Base-by-base conservation (phyloP, 2,329 filamentous ascomycete species). In the Trichophyton rubrum region DNA sequence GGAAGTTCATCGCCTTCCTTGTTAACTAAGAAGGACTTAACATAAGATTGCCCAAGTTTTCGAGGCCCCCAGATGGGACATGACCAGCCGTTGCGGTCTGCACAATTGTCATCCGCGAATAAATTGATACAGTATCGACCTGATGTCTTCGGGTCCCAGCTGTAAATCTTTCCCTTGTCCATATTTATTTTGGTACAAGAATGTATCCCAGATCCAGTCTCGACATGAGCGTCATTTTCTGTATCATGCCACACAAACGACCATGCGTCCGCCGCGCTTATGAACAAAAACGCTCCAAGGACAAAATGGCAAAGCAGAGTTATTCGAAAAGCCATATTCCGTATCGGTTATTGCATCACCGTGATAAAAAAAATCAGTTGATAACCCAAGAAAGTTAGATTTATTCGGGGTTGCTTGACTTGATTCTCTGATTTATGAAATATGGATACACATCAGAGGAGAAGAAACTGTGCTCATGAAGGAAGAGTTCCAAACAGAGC, bases 81-180 rank as follows among this genome's bases (percentile, higher is more conserved):
- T 15, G 58, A 60, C 60, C 60, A 62, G n/a, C 60, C 60, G 15
- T 60, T 62, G 20, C 38, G n/a, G 9, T 60, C 51, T 7, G 27
- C 9, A 20, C 60, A 62, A 33, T 57, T 41, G 43, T 60, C 51
- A 40, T 62, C 60, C 3, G 60, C 15, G 17, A 62, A 62, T 38
- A 60, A n/a, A 20, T 60, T 51, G 24, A 62, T 56, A 57, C 60
- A 62, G n/a, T 55, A 56, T n/a, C 51, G 11, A 11, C 11, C 45
- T 27, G 17, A 30, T 13, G 56, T n/a, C 17, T 53, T 53, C 2
- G 60, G 60, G 41, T 56, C 58, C 58, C 58, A 62, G 41, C 56
- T 62, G 49, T 60, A 62, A 27, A 60, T n/a, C 30, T 30, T 62
- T 13, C 60, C 60, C 41, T 60, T 56, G 4, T 40, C 17, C 60